Evolutionary conservation across 441 rosid species (phyloP), one percentile per base, ranked within the genome.

Genomic region (Heliophila coronopifolia): DNA sequence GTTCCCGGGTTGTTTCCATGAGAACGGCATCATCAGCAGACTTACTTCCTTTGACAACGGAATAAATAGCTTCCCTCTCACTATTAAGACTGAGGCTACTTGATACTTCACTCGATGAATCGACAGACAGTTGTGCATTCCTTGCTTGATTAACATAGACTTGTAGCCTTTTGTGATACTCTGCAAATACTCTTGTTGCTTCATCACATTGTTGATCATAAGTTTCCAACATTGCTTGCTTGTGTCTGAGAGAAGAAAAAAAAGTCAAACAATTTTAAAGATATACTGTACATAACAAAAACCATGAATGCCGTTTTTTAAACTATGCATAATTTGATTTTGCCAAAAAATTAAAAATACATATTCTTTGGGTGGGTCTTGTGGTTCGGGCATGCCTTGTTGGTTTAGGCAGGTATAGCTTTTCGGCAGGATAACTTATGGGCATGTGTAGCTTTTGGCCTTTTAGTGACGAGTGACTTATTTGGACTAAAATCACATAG

Each of bases 131-230:
- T 54, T 76, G 83, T 54, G 87, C 74, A 71, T 81, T 86, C 58
- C 84, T 84, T 13, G 92, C 96, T 80, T 80, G 96, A 71, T 68
- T 77, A 55, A 86, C 87, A 44, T 77, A 84, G 31, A 69, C 74
- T 56, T 65, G 71, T 42, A 90, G 78, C 42, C 84, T 84, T 51
- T 76, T 86, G 60, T 86, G 94, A 70, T 90, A 90, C 71, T 90
- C 98, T 1, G 75, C 77, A 78, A 86, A 86, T 65, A 90, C 82
- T 67, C 80, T 82, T 34, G 84, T 90, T 45, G 94, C 98, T 54
- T 90, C 98, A 43, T 84, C 94, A 39, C 95, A 80, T 54, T 90
- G 98, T 58, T 82, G 84, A 68, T 90, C 84, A 70, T 81, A 90
- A 30, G 94, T 78, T 63, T 86, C 98, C 73, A 90, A 59, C 82